Conservation (phyloP, 192 early-diverging fungal genomes). For the Rhizophlyctis rosea region DNA sequence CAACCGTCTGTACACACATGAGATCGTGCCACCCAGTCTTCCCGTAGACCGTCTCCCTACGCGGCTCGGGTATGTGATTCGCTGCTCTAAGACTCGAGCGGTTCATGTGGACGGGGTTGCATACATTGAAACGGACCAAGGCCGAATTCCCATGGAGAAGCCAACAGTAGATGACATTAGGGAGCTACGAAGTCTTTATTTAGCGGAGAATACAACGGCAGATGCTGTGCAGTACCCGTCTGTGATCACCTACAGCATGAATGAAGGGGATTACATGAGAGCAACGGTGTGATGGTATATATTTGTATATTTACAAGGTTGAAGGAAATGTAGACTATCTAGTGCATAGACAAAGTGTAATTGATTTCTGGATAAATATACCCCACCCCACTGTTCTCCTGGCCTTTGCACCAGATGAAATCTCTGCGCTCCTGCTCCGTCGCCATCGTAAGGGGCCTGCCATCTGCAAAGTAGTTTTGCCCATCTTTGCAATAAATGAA, state of each 20-base stretch:
- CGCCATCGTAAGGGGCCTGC: too few relatives aligned
- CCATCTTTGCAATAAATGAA: too few relatives aligned
- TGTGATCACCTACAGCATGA: slow-evolving; percentile 5
- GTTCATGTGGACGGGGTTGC: not conserved
- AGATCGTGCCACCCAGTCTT: not conserved
- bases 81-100: slow-evolving; percentile 2
- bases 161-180: not conserved
- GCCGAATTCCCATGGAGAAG: not conserved
- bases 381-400: not conserved
- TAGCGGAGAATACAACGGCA: slow-evolving; percentile 1
- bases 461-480: too few relatives aligned
- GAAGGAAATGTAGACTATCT: not conserved
- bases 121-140: not conserved
- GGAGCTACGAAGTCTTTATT: not conserved
- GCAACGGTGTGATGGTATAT: not conserved
- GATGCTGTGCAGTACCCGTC: not conserved
- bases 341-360: slow-evolving; percentile 1
- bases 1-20: slow-evolving; percentile 11
- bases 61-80: slow-evolving; percentile 8
- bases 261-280: not conserved
- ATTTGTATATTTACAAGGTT: not conserved
- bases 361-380: not conserved
- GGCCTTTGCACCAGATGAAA: not conserved
- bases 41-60: not conserved
- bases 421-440: slow-evolving; percentile 5